These are phyloP conservation scores for Kwoniella heveanensis DNA, from an alignment of 768 basidiomycete genomes.

Conservation along the genomic window DNA sequence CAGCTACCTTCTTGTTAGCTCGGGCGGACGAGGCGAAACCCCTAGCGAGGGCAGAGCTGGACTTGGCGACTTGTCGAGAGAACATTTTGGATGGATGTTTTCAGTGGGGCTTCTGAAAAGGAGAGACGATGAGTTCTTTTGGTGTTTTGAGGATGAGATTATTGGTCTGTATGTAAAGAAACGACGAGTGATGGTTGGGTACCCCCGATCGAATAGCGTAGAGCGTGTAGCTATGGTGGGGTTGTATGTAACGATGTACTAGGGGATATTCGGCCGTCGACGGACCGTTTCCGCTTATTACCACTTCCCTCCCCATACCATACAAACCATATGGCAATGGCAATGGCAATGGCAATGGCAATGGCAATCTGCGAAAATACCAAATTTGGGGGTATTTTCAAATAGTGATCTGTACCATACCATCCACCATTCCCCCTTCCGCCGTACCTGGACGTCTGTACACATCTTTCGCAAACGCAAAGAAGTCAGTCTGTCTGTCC, in stretches of 20 bases:
- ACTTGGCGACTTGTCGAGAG: constrained; percentile 41
- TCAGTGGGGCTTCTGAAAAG: too few relatives aligned
- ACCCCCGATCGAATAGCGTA: background rate
- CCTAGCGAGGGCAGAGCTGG: constrained; percentile 39
- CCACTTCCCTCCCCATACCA: background rate
- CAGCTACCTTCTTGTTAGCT: constrained; percentile 58
- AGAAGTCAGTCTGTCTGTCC: too few relatives aligned
- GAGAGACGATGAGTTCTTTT: constrained; percentile 1
- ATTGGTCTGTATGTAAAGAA: background rate
- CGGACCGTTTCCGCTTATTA: constrained; percentile 5
- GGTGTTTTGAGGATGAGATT: background rate
- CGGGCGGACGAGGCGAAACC: constrained; percentile 55
- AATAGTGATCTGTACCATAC: too few relatives aligned
- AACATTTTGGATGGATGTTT: constrained; percentile 49
- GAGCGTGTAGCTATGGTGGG: background rate
- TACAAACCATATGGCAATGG: background rate
- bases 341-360: too few relatives aligned
- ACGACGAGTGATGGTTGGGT: background rate
- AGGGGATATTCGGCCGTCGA: constrained; percentile 4
- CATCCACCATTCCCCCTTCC: too few relatives aligned
- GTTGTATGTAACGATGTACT: background rate
- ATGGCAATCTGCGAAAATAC: too few relatives aligned
- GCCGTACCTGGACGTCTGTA: too few relatives aligned
- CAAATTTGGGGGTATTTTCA: too few relatives aligned
- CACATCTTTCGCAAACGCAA: too few relatives aligned